phyloP scores from a whole-genome alignment of 2,329 filamentous ascomycete genomes.

The Xylariales sp. region DNA sequence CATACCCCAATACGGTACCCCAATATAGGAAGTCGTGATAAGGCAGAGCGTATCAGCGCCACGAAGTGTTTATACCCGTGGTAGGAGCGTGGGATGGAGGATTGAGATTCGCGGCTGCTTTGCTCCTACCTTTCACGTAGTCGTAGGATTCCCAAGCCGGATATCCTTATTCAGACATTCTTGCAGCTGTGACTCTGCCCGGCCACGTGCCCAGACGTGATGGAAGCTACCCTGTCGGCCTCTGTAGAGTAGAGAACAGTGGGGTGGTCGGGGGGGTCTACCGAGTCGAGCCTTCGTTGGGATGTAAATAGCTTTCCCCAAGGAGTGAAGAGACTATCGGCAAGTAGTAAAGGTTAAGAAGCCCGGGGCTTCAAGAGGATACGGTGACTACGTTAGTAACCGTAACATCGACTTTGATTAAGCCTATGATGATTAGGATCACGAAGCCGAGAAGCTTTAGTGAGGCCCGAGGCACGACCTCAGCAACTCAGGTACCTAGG shows the following conservation, averaged over 20 bases:
- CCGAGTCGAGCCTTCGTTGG: too few relatives aligned
- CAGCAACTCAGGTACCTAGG: background rate
- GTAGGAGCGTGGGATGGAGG: background rate
- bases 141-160: background rate
- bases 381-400: too few relatives aligned
- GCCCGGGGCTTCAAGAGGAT: too few relatives aligned
- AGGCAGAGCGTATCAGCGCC: conserved; percentile 6
- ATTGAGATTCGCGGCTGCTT: background rate
- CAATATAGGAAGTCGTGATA: conserved; percentile 2
- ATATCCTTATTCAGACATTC: conserved; percentile 5
- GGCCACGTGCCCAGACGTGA: background rate
- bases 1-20: too few relatives aligned
- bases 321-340: too few relatives aligned
- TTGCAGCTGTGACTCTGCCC: conserved; percentile 2
- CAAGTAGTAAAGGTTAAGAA: too few relatives aligned
- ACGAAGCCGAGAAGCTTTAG: background rate
- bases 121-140: background rate
- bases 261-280: background rate
- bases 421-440: too few relatives aligned
- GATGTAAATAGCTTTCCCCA: too few relatives aligned
- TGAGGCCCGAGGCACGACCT: background rate
- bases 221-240: background rate
- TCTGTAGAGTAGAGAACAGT: background rate
- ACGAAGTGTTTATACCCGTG: background rate
- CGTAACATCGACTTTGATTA: too few relatives aligned